Conservation (phyloP, 2,329 filamentous ascomycete genomes). For the Corniculantispora saksenae region DNA sequence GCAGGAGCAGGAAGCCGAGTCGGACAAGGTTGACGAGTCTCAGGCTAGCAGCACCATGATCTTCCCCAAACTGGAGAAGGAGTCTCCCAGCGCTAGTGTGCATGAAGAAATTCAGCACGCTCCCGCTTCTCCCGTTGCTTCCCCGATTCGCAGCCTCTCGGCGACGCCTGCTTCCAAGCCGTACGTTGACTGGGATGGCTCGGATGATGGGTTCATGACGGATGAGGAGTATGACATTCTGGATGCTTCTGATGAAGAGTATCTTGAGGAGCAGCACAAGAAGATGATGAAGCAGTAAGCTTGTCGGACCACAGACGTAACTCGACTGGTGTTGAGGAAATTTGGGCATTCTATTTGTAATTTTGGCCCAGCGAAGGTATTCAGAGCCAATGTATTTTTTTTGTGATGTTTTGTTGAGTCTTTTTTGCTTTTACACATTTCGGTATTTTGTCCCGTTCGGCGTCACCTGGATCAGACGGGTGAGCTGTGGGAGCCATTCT, state of each 20-base stretch:
- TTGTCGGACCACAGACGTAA: not conserved
- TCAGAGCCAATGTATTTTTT: constrained; percentile 11
- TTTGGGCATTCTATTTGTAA: not conserved
- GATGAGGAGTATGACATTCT: constrained; percentile 98
- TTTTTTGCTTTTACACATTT: not conserved
- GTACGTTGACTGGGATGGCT: constrained; percentile 58
- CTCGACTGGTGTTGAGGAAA: constrained; percentile 1
- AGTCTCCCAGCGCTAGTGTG: constrained; percentile 81
- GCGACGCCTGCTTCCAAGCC: constrained; percentile 48
- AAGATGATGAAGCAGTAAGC: constrained; percentile 40
- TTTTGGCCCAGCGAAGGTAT: not conserved
- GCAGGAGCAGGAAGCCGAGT: constrained; percentile 33
- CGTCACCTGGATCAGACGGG: not conserved
- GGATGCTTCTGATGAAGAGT: constrained; percentile 91
- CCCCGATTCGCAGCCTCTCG: constrained; percentile 28
- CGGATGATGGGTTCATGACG: constrained; percentile 80
- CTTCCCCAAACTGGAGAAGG: constrained; percentile 94
- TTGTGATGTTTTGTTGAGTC: constrained; percentile 1
- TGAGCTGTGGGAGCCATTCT: constrained; percentile 7
- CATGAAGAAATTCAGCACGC: constrained; percentile 57
- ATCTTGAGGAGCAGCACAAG: constrained; percentile 56
- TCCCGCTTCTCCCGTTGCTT: constrained; percentile 39
- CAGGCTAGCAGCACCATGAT: constrained; percentile 72
- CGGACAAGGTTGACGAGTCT: constrained; percentile 24
- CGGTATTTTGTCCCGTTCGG: not conserved